These are phyloP conservation scores for Alternaria longipes DNA, from an alignment of 2,329 filamentous ascomycete genomes.

Conservation along the genomic window DNA sequence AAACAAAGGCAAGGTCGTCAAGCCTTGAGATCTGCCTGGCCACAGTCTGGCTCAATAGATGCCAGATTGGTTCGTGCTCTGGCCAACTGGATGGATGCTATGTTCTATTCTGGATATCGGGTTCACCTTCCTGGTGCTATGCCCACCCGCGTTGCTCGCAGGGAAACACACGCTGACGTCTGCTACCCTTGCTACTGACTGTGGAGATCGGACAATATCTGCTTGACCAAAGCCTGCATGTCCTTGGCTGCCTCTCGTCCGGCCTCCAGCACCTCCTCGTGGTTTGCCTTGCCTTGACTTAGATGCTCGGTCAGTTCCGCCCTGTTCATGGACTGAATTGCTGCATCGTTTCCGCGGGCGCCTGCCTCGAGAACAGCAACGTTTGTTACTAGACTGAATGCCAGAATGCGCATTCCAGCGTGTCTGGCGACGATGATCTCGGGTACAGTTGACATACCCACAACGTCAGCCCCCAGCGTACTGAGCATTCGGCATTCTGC, in stretches of 20 bases:
- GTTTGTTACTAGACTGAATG: conserved; percentile 73
- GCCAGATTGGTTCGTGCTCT: neutral
- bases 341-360: conserved; percentile 65
- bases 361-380: conserved; percentile 68
- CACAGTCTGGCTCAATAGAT: neutral
- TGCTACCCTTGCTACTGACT: conserved; percentile 21
- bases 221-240: conserved; percentile 65
- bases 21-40: conserved; percentile 38
- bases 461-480: conserved; percentile 70
- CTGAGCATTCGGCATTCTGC: conserved; percentile 71
- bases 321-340: conserved; percentile 60
- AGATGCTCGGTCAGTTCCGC: conserved; percentile 64
- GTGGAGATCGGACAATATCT: conserved; percentile 55
- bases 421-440: conserved; percentile 74
- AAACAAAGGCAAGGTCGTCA: conserved; percentile 53
- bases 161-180: neutral
- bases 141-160: neutral
- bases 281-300: conserved; percentile 68
- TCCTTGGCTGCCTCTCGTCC: conserved; percentile 68
- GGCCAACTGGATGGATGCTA: neutral
- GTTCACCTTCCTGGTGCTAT: neutral
- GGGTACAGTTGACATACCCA: conserved; percentile 75
- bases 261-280: conserved; percentile 71
- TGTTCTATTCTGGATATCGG: neutral
- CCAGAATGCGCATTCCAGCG: conserved; percentile 69